Evolutionary conservation across 2,329 filamentous ascomycete species (phyloP), one percentile per base, ranked within the genome.

Genomic region (Fusarium pseudocircinatum): DNA sequence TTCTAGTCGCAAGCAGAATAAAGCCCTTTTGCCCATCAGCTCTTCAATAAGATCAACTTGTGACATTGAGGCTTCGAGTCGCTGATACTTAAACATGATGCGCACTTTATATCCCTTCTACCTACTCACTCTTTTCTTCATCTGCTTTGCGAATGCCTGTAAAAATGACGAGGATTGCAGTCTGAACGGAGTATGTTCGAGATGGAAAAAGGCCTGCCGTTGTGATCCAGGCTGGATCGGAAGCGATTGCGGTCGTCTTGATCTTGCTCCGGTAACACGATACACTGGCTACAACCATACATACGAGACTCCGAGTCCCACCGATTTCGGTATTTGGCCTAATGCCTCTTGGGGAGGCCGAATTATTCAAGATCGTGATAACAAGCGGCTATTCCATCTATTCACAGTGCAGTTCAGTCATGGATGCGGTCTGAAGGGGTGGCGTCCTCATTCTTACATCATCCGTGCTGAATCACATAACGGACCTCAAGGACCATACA

Each of bases 341-440:
- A 87, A 84, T 60, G 85, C 85, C 1, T 87, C 85, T 0, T 87
- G 85, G 86, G 84, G 85, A 20, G 84, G 83, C 1, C 81, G 82
- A 18, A 85, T 87, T 39, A 59, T 87, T 1, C 84, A 83, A 43
- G 86, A 87, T 56, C 83, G 78, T 0, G 22, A 73, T 0, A 79
- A 86, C 20, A 69, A 70, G 2, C 59, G 62, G 0, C 77, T 86
- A 1, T 85, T 86, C 56, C 85, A 87, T 58, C 81, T 87, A 0
- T 78, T 87, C 49, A 80, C 81, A 4, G 83, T 84, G 0, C 84
- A 87, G 54, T 86, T 87, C 63, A 78, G 81, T 0, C 79, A 83
- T 57, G 84, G 83, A 12, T 87, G 85, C 58, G 85, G 85, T 0
- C 79, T 87, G 4, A 77, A 77, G 11, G 84, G 83, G n/a, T 87